Evolutionary conservation across 345 rosid genomes (phyloP).

Genomic region (Trapa incisa): DNA sequence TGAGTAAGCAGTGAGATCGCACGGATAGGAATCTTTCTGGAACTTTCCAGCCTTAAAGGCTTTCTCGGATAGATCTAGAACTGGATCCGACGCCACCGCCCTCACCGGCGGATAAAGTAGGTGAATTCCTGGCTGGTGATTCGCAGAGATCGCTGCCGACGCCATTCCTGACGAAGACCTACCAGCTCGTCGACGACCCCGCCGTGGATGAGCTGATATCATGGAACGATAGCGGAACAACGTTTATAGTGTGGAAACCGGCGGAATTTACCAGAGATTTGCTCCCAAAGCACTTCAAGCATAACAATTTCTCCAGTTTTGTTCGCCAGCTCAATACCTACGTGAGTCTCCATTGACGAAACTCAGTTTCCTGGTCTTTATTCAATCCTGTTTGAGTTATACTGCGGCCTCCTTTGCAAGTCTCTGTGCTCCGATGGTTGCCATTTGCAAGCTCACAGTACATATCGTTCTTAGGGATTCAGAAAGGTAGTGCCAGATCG

Average conservation of each 20-base stretch:
- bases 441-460: constrained; percentile 1
- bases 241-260: constrained; percentile 85
- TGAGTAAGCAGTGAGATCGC: background rate
- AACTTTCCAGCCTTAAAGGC: constrained; percentile 5
- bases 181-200: constrained; percentile 75
- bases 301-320: constrained; percentile 87
- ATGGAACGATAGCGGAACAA: constrained; percentile 83
- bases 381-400: background rate
- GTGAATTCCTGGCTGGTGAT: constrained; percentile 48
- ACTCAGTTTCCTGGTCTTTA: background rate
- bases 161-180: constrained; percentile 81
- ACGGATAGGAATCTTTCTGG: constrained; percentile 3
- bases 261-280: constrained; percentile 91
- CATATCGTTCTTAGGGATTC: constrained; percentile 44
- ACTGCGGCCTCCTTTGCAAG: background rate
- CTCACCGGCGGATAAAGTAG: constrained; percentile 53
- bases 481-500: constrained; percentile 89
- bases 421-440: background rate
- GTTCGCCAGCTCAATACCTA: constrained; percentile 96
- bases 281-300: constrained; percentile 89
- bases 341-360: constrained; percentile 29
- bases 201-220: constrained; percentile 59
- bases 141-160: constrained; percentile 80
- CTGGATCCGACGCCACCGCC: constrained; percentile 36
- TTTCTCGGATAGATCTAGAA: constrained; percentile 5